These are phyloP conservation scores for Rubia tinctorum DNA, from an alignment of 305 asterid species.

Conservation along the genomic window DNA sequence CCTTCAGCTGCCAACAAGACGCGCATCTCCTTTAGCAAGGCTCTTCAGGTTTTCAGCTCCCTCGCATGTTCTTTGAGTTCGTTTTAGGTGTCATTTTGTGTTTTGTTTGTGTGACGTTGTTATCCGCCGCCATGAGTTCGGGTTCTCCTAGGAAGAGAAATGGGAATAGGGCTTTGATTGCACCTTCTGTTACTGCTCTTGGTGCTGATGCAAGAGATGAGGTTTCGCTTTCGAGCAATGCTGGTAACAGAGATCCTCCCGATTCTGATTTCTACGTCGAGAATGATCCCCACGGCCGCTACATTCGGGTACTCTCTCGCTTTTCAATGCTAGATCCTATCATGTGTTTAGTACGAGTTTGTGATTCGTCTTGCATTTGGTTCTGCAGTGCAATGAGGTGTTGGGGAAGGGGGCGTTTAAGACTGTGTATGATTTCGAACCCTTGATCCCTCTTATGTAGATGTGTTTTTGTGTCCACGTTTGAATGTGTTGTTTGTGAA, in stretches of 20 bases:
- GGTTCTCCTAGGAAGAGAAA: conserved; percentile 24
- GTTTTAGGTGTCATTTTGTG: conserved; percentile 5
- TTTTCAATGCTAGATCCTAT: neutral
- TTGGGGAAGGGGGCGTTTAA: conserved; percentile 89
- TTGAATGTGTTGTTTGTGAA: conserved; percentile 2
- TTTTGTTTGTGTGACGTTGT: conserved; percentile 16
- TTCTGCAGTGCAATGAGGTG: conserved; percentile 61
- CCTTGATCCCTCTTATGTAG: neutral
- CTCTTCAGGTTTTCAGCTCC: conserved; percentile 7
- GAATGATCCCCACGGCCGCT: conserved; percentile 56
- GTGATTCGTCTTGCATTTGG: neutral
- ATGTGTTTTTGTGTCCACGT: neutral
- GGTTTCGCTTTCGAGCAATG: conserved; percentile 15
- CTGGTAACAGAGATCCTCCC: conserved; percentile 22
- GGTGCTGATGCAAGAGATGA: conserved; percentile 14
- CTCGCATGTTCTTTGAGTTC: neutral
- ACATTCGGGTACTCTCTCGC: conserved; percentile 46
- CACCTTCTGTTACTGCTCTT: conserved; percentile 20
- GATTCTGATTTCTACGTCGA: conserved; percentile 39
- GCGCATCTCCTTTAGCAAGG: conserved; percentile 15
- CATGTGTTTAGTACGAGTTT: neutral
- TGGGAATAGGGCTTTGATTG: conserved; percentile 18
- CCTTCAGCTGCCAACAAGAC: conserved; percentile 26
- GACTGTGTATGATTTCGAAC: conserved; percentile 56
- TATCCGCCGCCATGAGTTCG: conserved; percentile 37